Evolutionary conservation across 768 basidiomycete genomes (phyloP), one percentile per base, ranked within the genome.

Genomic region (Tricholoma flavovirens): DNA sequence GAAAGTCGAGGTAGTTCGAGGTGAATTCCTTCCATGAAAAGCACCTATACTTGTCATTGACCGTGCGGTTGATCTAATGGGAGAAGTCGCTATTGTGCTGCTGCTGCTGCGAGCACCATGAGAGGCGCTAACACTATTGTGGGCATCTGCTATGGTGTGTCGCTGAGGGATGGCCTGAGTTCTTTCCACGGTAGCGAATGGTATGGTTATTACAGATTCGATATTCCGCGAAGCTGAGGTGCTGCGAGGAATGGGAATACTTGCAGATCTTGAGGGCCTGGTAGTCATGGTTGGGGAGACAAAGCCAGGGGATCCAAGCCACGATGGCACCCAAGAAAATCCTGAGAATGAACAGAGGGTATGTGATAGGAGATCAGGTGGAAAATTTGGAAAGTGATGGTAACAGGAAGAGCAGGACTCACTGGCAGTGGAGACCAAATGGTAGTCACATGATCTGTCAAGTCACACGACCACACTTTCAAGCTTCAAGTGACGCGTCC

Each of bases 131-230:
- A 71, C 64, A 36, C 71, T 66, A 58, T 73, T 69, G 42, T 70
- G 66, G 58, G 77, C 77, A 30, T 73, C 71, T 14, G 59, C 64
- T 35, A 63, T 55, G 51, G 60, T 62, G 9, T 59, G 62, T 40
- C 69, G 66, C 35, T 65, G 60, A 9, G 66, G 67, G 33, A 62
- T 56, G 43, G 61, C 56, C 48, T 69, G 67, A 55, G 75, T 72
- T n/a, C 78, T 74, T 40, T 71, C 65, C 46, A 75, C 73, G 15
- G 73, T 60, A 1, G 73, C 64, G 55, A 83, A 77, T 8, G 86
- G 83, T 58, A 87, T 81, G n/a, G 83, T 75, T 29, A 88, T 82
- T 46, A 82, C 76, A 49, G 78, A 78, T 66, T 88, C 87, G 54
- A 89, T 81, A 58, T 82, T 82, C 56, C 84, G 77, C 61, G 77